These are phyloP conservation scores for Cryptosporidium tyzzeri DNA, from an alignment of 169 alveolate genomes.

Conservation along the genomic window DNA sequence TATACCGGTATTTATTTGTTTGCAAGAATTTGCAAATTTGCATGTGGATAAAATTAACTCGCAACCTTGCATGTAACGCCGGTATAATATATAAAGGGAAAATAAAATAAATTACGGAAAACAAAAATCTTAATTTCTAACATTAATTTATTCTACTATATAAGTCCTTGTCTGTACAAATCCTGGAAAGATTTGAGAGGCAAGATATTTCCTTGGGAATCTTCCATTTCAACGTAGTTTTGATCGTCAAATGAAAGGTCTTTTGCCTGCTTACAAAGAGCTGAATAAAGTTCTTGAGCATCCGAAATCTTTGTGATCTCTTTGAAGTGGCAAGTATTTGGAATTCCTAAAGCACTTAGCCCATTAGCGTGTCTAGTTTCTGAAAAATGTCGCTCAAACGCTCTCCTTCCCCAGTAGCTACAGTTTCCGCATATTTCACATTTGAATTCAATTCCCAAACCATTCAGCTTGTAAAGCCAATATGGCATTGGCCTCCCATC, in stretches of 20 bases:
- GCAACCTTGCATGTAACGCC: neutral
- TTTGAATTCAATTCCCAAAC: constrained; percentile 97
- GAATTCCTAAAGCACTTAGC: constrained; percentile 98
- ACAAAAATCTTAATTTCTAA: neutral
- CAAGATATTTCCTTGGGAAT: constrained; percentile 96
- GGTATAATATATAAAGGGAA: neutral
- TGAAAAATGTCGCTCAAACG: constrained; percentile 98
- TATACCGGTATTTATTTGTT: neutral
- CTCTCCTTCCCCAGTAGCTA: constrained; percentile 99
- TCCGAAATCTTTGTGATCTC: constrained; percentile 92
- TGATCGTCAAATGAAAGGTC: constrained; percentile 45
- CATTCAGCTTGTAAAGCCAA: constrained; percentile 99
- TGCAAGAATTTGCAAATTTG: neutral
- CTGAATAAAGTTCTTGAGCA: constrained; percentile 79
- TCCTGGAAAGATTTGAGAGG: constrained; percentile 92
- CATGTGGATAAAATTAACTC: neutral
- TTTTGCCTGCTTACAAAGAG: constrained; percentile 49
- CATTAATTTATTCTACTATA: constrained; percentile 47
- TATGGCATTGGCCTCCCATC: constrained; percentile 99
- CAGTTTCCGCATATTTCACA: constrained; percentile 99
- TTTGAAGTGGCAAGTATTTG: constrained; percentile 98
- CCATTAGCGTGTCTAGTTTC: constrained; percentile 99
- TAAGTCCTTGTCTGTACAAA: constrained; percentile 92
- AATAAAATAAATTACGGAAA: neutral
- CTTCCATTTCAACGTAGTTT: constrained; percentile 93